These are phyloP conservation scores for Trichophyton verrucosum DNA, from an alignment of 2,329 filamentous ascomycete species.

Conservation along the genomic window DNA sequence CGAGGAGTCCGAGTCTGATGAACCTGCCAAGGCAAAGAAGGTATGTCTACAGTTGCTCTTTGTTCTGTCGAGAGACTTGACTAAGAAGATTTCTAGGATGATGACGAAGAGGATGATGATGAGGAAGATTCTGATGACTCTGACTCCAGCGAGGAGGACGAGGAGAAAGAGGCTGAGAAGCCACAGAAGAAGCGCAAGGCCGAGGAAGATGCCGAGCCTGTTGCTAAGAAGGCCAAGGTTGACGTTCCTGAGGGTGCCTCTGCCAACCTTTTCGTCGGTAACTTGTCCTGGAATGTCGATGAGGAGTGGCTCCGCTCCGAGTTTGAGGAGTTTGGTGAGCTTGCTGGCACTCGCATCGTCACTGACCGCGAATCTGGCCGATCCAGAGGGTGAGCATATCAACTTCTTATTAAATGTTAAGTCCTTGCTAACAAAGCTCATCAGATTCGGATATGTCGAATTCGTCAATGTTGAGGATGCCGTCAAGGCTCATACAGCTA, in stretches of 20 bases:
- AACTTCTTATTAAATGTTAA: not conserved
- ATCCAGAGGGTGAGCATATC: constrained; percentile 56
- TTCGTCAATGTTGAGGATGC: constrained; percentile 58
- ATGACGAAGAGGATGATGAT: constrained; percentile 4
- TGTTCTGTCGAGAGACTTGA: not conserved
- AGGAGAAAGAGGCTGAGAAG: constrained; percentile 20
- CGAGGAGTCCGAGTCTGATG: not conserved
- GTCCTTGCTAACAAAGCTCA: not conserved
- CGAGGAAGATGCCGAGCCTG: constrained; percentile 29
- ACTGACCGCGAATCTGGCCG: constrained; percentile 68
- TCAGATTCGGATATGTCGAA: constrained; percentile 78
- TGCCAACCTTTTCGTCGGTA: constrained; percentile 72
- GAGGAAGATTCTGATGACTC: constrained; percentile 24
- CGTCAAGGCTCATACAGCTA: constrained; percentile 58
- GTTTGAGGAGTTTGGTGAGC: constrained; percentile 66
- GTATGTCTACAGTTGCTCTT: not conserved
- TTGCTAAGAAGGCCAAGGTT: constrained; percentile 52
- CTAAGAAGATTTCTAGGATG: not conserved
- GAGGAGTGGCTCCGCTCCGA: constrained; percentile 69
- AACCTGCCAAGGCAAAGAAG: not conserved
- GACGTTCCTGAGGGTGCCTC: constrained; percentile 30
- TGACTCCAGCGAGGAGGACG: constrained; percentile 22
- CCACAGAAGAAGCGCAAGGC: constrained; percentile 38
- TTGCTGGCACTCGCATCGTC: constrained; percentile 64
- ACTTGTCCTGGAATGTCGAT: constrained; percentile 81